Evolutionary conservation across 2,329 filamentous ascomycete species (phyloP), one percentile per base, ranked within the genome.

Genomic region (Venturiaceae sp.): DNA sequence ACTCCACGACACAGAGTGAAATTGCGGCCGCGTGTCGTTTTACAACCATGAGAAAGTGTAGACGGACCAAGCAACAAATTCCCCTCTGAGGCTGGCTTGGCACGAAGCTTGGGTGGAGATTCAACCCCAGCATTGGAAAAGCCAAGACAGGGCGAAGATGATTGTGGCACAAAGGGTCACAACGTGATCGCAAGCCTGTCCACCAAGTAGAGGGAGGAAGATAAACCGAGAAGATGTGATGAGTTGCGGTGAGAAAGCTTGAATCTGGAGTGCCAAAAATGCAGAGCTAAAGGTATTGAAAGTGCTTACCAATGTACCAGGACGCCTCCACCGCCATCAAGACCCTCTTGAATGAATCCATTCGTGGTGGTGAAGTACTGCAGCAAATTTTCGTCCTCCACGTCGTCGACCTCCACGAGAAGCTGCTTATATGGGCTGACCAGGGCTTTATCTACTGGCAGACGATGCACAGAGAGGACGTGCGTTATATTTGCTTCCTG

Each of bases 301-400:
- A 50, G n/a, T 30, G 80, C 84, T 78, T 70, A 88, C 84, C 85
- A 89, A 74, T 88, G 85, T 64, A 88, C 81, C 61, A 88, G 76
- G 39, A 88, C 84, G 57, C 80, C 80, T 58, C 80, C 83, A 59
- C 78, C 77, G 61, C 74, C 73, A 66, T 82, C 76, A 55, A 97
- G 76, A 1, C 84, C 92, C 44, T 84, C 76, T 65, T 92, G 83
- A 65, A 97, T 96, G 72, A 96, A 99, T 53, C 79, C 80, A 65
- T 94, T 88, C 59, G 87, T 87, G 56, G 78, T 78, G 6, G 91
- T 83, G 61, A 97, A 86, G 71, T 95, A 85, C 62, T 88, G 82
- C 19, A 97, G 75, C 55, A 97, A 74, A 72, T 99, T 90, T 65
- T 92, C 86, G 67, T 96, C 90, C 21, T 92, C 89, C 55, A 92